Evolutionary conservation across 139 green algal genomes (phyloP).

Genomic region (Micractinium sp.): DNA sequence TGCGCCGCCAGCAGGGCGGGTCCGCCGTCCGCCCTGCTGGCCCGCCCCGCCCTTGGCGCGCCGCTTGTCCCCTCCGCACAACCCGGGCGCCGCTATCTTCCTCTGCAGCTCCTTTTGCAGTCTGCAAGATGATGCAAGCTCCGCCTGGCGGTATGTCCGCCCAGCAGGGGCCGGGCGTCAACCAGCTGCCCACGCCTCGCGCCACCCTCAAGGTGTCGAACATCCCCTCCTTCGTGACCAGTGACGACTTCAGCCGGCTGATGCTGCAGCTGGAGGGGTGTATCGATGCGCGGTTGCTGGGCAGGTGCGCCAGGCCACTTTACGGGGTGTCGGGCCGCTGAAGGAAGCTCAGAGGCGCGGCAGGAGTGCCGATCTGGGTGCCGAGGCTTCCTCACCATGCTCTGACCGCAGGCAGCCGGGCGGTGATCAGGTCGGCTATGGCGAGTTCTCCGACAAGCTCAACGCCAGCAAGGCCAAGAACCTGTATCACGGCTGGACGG

Average conservation of each 20-base stretch:
- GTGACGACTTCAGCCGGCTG: conserved; percentile 16
- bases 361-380: no score
- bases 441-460: conserved; percentile 36
- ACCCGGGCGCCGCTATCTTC: neutral
- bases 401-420: conserved; percentile 17
- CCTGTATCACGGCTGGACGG: conserved; percentile 25
- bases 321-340: neutral
- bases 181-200: neutral
- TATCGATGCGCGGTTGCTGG: conserved; percentile 4
- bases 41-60: no score
- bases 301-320: neutral
- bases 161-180: neutral
- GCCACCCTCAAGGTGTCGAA: conserved; percentile 9
- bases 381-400: neutral
- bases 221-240: conserved; percentile 28
- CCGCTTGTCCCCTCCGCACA: neutral
- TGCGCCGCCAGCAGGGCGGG: neutral
- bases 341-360: neutral
- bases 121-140: neutral
- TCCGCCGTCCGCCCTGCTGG: no score
- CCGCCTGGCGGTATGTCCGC: neutral
- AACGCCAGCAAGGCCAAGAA: conserved; percentile 31
- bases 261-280: conserved; percentile 24
- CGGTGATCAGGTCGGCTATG: conserved; percentile 30
- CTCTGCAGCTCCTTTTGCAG: neutral